Base-by-base conservation (phyloP, 176 grass and related monocot species). In the Phoenix dactylifera region DNA sequence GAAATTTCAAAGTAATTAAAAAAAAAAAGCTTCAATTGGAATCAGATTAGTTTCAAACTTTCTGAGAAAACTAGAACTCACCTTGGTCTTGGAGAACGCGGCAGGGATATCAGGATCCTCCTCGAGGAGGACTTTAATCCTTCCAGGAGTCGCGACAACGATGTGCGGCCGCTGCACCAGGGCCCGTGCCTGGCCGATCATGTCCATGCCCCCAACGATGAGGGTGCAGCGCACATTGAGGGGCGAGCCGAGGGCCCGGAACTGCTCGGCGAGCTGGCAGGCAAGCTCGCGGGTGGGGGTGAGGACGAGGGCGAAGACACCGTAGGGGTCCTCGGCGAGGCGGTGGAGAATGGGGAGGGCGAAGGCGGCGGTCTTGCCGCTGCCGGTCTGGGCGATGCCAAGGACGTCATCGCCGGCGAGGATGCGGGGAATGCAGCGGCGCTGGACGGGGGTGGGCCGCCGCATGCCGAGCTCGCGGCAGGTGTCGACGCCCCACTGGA, bases 321-420 rank as follows among this genome's bases (percentile, higher is more conserved):
- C 93, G 16, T 69, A 98, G 49, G 77, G 75, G 66, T 88, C 79
- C 81, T 98, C 73, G 14, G 81, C 78, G 39, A 98, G 81, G 53
- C 73, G 78, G 59, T 98, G 80, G 20, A 92, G 76, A 50, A 98
- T 98, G 22, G 93, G 93, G 18, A 98, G 84, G 29, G 79, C 70
- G 69, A 92, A 98, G 26, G 79, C 78, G 14, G 87, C 93, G 55
- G 87, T 98, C 81, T 98, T 97, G 5, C 92, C 92, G 62, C 87
- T 97, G 12, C 93, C 87, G 0, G 93, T 97, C 69, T 90, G 81
- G 2, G 93, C 87, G 55, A 97, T 82, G 7, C 86, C 87, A 26
- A 98, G 71, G 17, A 98, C 81, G 51, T 92, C 81, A 63, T 80
- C 84, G 3, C 91, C 91, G 14, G 75, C 57, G n/a, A 90, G 80